Conservation (phyloP, 2,329 filamentous ascomycete species). For the Corniculantispora saksenae region DNA sequence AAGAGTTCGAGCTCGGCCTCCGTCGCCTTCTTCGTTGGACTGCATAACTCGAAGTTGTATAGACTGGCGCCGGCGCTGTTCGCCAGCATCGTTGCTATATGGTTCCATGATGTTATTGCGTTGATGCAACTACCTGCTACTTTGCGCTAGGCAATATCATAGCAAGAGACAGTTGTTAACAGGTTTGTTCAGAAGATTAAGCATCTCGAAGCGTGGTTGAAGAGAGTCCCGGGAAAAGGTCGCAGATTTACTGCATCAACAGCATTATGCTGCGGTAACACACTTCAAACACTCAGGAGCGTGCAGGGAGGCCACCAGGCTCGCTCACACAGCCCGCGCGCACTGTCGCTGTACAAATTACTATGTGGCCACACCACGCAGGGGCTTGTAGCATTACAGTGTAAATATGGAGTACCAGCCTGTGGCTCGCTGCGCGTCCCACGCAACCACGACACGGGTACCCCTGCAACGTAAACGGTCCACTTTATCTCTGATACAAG, state of each 20-base stretch:
- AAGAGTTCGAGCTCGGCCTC: background rate
- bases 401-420: background rate
- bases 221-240: background rate
- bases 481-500: background rate
- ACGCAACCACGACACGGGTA: background rate
- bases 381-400: background rate
- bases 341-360: conserved; percentile 3
- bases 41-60: conserved; percentile 67
- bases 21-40: background rate
- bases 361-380: too few relatives aligned
- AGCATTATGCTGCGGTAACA: conserved; percentile 6
- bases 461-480: background rate
- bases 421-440: background rate
- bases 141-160: background rate
- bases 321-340: background rate
- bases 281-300: conserved; percentile 13
- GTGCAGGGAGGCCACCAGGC: background rate
- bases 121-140: background rate
- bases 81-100: conserved; percentile 28
- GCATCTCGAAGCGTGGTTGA: background rate
- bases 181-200: background rate
- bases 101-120: conserved; percentile 32
- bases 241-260: background rate
- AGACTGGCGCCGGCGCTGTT: conserved; percentile 41
- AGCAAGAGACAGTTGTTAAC: background rate